Conservation (phyloP, 371 early-diverging fungal species). For the Lichtheimia corymbifera region DNA sequence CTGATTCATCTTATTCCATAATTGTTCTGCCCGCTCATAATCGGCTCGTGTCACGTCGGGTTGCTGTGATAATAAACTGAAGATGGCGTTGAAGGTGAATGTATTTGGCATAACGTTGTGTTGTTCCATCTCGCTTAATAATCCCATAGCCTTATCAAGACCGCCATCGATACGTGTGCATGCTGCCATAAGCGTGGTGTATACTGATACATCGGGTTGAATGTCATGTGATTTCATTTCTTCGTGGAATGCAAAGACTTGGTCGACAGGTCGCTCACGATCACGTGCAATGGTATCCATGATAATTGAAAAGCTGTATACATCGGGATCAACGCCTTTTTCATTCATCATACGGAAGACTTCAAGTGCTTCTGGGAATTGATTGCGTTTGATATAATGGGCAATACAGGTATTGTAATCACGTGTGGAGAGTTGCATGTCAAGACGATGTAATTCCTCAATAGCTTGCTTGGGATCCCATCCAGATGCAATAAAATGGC, state of each 20-base stretch:
- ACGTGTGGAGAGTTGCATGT: background rate
- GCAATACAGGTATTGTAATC: slow-evolving; percentile 40
- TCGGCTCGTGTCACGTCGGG: slow-evolving; percentile 8
- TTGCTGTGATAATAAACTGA: slow-evolving; percentile 25
- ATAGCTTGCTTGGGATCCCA: slow-evolving; percentile 27
- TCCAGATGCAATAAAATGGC: slow-evolving; percentile 28
- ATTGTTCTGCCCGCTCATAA: slow-evolving; percentile 10
- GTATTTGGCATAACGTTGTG: slow-evolving; percentile 29
- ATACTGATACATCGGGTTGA: slow-evolving; percentile 30
- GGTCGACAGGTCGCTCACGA: slow-evolving; percentile 13
- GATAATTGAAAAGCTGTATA: slow-evolving; percentile 36
- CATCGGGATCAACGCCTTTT: slow-evolving; percentile 24
- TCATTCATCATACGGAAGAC: slow-evolving; percentile 32
- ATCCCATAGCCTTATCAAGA: slow-evolving; percentile 20
- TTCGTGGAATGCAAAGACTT: slow-evolving; percentile 34
- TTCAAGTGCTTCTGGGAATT: slow-evolving; percentile 30
- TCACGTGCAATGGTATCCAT: slow-evolving; percentile 43
- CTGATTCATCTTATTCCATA: slow-evolving; percentile 31
- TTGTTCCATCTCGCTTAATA: slow-evolving; percentile 37
- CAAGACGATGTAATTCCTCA: slow-evolving; percentile 20
- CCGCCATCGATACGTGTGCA: slow-evolving; percentile 20
- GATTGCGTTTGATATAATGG: slow-evolving; percentile 26
- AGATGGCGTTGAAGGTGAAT: slow-evolving; percentile 36
- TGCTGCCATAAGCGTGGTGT: slow-evolving; percentile 30
- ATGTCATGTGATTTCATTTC: slow-evolving; percentile 34